A percentile compares a stretch with the other conserved stretches of the same genome.
Conservation (phyloP, 1,284 basidiomycete genomes). For the Marasmius fiardii region DNA sequence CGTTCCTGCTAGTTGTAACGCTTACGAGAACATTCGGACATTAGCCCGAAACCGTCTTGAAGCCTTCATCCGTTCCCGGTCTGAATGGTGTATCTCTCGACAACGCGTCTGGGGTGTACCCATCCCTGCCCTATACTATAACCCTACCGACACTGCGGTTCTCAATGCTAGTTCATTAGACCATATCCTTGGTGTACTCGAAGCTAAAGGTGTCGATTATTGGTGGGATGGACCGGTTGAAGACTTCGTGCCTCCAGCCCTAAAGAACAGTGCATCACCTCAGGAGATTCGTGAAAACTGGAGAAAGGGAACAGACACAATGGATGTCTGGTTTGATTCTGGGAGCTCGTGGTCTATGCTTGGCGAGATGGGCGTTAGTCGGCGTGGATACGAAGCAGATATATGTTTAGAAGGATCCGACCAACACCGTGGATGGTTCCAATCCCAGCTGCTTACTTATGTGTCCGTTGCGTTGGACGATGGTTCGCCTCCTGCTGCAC, state of each 20-base stretch:
- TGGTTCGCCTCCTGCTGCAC: conserved; percentile 29
- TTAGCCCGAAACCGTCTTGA: conserved; percentile 83
- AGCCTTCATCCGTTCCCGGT: conserved; percentile 82
- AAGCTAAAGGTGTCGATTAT: conserved; percentile 70
- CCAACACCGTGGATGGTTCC: conserved; percentile 99
- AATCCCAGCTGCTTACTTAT: conserved; percentile 88
- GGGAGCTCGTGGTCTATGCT: conserved; percentile 94
- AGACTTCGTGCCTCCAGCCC: conserved; percentile 74
- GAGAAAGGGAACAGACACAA: conserved; percentile 87
- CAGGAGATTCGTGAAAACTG: conserved; percentile 44
- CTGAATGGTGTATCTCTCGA: conserved; percentile 99
- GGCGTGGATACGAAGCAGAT: conserved; percentile 61
- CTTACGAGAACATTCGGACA: not conserved
- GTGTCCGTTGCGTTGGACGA: conserved; percentile 43
- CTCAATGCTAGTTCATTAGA: conserved; percentile 69
- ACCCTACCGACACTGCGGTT: conserved; percentile 60
- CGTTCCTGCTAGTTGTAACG: not conserved
- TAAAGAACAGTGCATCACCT: conserved; percentile 28
- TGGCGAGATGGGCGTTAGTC: conserved; percentile 31
- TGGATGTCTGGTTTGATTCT: conserved; percentile 99
- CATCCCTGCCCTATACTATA: conserved; percentile 85
- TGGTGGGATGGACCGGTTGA: conserved; percentile 92
- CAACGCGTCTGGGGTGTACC: conserved; percentile 99
- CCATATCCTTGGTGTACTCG: conserved; percentile 78
- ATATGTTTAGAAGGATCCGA: conserved; percentile 95